Evolutionary conservation across 2,329 filamentous ascomycete species (phyloP), one percentile per base, ranked within the genome.

Genomic region (Colletotrichum costaricense): DNA sequence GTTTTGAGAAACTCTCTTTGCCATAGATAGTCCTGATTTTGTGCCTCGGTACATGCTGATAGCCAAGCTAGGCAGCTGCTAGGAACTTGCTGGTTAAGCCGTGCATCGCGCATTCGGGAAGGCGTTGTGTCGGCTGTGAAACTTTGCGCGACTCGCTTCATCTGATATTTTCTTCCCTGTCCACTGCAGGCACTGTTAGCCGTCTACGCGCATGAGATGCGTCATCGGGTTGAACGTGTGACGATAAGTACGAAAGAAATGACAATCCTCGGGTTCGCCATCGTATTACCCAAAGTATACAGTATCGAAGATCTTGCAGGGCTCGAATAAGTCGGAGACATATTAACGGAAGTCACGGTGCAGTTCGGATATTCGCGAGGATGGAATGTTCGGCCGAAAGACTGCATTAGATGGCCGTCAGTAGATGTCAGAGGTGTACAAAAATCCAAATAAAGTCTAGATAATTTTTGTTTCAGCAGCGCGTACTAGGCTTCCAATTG

Each of bases 81-180:
- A 2, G 26, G 19, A 6, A 22, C 8, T 3, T 16, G 7, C 8
- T 16, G 11, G 42, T 19, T 8, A 3, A 49, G 7, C 35, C 14
- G 8, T 26, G 19, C 14, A 8, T 38, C n/a, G 28, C 46, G 30
- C 46, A 54, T 52, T 63, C 19, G n/a, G 42, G 14, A 52, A 24
- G n/a, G 42, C 42, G 19, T n/a, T 63, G 14, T 54, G 42, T 5
- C 7, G 14, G 42, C 6, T 19, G 30, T 55, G 62, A 64, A 64
- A 64, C 59, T 30, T 49, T 63, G 19, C 38, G 28, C 38, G 38
- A n/a, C 59, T 63, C 42, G 42, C 62, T 26, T 54, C 62, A 55
- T 54, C 62, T 64, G 46, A 64, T 64, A 4, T 38, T 14, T 9
- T 12, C 46, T 16, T 5, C 16, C 19, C 19, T 28, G n/a, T n/a